Base-by-base conservation (phyloP, 2,329 filamentous ascomycete genomes). In the Lachnellula willkommii region DNA sequence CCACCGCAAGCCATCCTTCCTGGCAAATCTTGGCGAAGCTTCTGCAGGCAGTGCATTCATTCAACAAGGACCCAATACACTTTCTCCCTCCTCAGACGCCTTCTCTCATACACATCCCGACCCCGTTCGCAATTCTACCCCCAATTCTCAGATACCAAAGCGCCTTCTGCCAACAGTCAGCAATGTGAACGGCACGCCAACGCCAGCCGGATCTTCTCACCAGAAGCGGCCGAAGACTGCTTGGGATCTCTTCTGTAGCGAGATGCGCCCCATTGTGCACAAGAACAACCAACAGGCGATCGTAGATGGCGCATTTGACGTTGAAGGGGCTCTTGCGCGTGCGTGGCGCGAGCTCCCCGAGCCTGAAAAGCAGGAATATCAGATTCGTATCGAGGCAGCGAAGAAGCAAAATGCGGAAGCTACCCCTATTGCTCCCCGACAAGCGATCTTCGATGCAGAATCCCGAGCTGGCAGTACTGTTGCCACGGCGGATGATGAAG, bases 1-100 rank as follows among this genome's bases (percentile, higher is more conserved):
- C 57, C 85, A 89, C 66, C 75, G 86, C 52, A 86, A 86, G 71
- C 74, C 78, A 24, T 81, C 80, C 37, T 69, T 68, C 43, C 60
- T 70, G 5, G 62, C 60, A 12, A 64, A 65, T 40, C 55, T 67
- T 24, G 75, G 74, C 62, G 70, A 69, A 53, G 69, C 68, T 42
- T 69, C 68, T 24, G 67, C 72, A 55, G 74, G 70, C 60, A 72
- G 75, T 37, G 71, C 71, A 26, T 76, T 76, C 59, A 75, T 76
- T 65, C 77, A 73, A 69, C 75, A 80, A 64, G 76, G 75, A 56
- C 61, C 77, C 58, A 66, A 73, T 26, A 72, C 73, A 2, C 67
- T 76, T 35, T 80, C 78, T 24, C 78, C 78, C 36, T 75, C 72
- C 59, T 81, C 78, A 52, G 78, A 80, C 62, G 73, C 77, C 47